Evolutionary conservation across 2,329 filamentous ascomycete genomes (phyloP).

Genomic region (Claviceps digitariae): DNA sequence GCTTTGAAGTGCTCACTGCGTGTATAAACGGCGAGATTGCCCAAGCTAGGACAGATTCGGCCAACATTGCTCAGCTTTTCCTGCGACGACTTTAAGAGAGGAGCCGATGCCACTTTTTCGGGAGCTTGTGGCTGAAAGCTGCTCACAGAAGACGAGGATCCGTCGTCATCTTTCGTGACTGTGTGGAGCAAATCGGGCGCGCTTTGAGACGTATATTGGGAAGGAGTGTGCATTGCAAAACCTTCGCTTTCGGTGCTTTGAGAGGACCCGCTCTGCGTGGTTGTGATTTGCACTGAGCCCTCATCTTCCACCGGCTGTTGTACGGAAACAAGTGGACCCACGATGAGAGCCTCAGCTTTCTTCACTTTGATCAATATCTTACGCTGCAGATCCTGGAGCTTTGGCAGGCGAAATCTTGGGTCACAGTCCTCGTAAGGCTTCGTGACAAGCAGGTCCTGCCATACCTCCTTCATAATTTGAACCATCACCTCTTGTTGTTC

Average conservation of each 20-base stretch:
- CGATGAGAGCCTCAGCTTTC: conserved; percentile 29
- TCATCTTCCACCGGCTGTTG: neutral
- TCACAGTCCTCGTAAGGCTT: conserved; percentile 34
- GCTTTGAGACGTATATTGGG: neutral
- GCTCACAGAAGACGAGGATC: conserved; percentile 25
- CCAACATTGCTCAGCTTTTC: conserved; percentile 32
- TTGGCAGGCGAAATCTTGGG: conserved; percentile 45
- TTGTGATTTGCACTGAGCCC: conserved; percentile 6
- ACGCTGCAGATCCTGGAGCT: conserved; percentile 55
- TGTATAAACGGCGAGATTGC: conserved; percentile 71
- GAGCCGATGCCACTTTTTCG: conserved; percentile 1
- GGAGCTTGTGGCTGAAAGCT: conserved; percentile 16
- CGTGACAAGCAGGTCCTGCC: conserved; percentile 62
- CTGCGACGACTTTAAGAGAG: conserved; percentile 3
- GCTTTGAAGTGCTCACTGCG: conserved; percentile 68
- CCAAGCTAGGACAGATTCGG: conserved; percentile 55
- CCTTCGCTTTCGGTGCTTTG: neutral
- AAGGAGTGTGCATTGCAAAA: neutral
- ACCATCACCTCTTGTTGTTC: conserved; percentile 90
- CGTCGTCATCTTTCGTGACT: conserved; percentile 21
- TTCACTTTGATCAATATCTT: conserved; percentile 83
- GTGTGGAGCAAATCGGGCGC: conserved; percentile 17
- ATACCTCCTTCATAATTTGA: conserved; percentile 82
- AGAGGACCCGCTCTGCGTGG: conserved; percentile 15
- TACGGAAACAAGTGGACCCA: conserved; percentile 7